Base-by-base conservation (phyloP, 176 grass and related monocot species). In the Eleusine coracana region DNA sequence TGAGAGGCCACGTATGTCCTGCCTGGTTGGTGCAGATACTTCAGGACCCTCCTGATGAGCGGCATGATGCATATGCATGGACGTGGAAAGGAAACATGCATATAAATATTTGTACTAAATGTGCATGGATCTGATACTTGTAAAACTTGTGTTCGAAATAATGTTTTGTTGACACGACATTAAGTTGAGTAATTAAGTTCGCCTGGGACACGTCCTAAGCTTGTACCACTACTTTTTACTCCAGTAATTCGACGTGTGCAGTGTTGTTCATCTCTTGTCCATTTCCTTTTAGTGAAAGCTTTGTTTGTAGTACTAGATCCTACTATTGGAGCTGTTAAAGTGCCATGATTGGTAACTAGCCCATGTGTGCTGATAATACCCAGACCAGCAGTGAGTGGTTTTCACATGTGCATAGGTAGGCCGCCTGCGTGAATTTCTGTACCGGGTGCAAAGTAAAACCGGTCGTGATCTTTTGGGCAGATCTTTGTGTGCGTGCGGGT, bases 1-100 rank as follows among this genome's bases (percentile, higher is more conserved):
- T 36, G 85, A 85, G 77, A 77, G 82, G 81, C 77, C 82, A 91
- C 66, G 89, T 88, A 86, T 74, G 79, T 86, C 21, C 78, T 63
- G 88, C 79, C 73, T 48, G 78, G 68, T 56, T 73, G 58, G 52
- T 82, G 73, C 66, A 80, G 31, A 28, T 77, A 27, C 1, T 54
- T 54, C 46, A 54, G 46, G 78, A n/a, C 59, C 5, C 18, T 2
- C 3, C 18, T 2, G 60, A 58, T 23, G 50, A 9, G 37, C 8
- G 55, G 58, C 29, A 54, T 66, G 46, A 59, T 64, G 55, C 63
- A 63, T 66, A 62, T 67, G 45, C 38, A 49, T 14, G 25, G 1
- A 51, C 68, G 71, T 86, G 48, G 34, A 80, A 15, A 68, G 70
- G 75, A 84, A 5, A 63, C 25, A 61, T 4, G 10, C 0, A 12